Conservation (phyloP, 2,329 filamentous ascomycete species). For the Acarospora socialis region DNA sequence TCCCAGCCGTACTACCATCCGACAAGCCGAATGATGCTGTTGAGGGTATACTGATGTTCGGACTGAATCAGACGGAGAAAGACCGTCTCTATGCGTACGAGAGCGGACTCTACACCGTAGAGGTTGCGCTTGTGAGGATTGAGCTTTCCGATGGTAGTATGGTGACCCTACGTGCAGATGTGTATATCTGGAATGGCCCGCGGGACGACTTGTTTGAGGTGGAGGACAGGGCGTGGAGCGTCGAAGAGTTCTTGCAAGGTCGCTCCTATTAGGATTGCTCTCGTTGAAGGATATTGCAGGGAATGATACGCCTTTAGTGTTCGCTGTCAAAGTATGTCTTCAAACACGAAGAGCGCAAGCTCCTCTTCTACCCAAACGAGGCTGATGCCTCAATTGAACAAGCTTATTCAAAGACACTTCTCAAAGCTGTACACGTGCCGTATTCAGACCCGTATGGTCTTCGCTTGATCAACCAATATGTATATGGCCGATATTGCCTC, state of each 20-base stretch:
- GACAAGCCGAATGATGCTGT: slow-evolving; percentile 12
- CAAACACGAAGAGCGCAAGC: no score
- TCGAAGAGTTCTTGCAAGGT: slow-evolving; percentile 9
- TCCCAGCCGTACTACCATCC: slow-evolving; percentile 17
- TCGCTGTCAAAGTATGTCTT: no score
- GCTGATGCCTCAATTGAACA: no score
- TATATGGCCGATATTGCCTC: no score
- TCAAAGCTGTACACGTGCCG: no score
- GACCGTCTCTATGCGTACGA: slow-evolving; percentile 18
- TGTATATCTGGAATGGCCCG: slow-evolving; percentile 16
- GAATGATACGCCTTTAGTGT: no score
- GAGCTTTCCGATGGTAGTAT: slow-evolving; percentile 11
- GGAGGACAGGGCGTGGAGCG: slow-evolving; percentile 6
- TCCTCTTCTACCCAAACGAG: no score
- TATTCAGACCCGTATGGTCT: no score
- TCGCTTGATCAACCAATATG: no score
- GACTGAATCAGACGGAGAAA: slow-evolving; percentile 15
- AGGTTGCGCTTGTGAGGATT: slow-evolving; percentile 16
- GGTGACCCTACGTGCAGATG: slow-evolving; percentile 16
- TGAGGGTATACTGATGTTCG: slow-evolving; percentile 20
- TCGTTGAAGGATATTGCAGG: no score
- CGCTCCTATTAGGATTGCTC: slow-evolving; percentile 8
- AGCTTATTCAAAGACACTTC: no score
- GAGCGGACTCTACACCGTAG: slow-evolving; percentile 12
- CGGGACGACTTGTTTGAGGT: slow-evolving; percentile 4